These are phyloP conservation scores for Stromatinia cepivora DNA, from an alignment of 2,329 filamentous ascomycete genomes.

Conservation along the genomic window DNA sequence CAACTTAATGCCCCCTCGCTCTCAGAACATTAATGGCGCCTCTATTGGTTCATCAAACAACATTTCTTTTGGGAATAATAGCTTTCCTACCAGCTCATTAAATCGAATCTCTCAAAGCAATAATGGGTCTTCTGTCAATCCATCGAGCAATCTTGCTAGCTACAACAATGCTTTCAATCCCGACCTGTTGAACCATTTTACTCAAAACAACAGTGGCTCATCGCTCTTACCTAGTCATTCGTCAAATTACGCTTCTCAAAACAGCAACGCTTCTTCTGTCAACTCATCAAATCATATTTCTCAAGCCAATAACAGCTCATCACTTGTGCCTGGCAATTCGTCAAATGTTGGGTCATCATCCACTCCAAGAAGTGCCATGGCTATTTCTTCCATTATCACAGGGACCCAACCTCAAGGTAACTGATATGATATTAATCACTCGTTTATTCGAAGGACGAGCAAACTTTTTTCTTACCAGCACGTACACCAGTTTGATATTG, in stretches of 20 bases:
- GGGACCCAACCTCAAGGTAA: conserved; percentile 2
- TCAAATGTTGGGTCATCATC: conserved; percentile 10
- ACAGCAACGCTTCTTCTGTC: neutral
- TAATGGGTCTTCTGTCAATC: neutral
- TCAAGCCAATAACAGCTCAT: neutral
- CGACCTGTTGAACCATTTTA: neutral
- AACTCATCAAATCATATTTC: neutral
- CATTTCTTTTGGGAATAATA: neutral
- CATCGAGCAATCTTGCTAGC: neutral
- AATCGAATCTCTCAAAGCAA: neutral
- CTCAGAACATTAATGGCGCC: neutral
- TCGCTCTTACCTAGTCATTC: neutral
- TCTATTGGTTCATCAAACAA: neutral
- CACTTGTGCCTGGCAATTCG: neutral
- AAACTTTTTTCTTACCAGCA: neutral
- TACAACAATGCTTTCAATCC: conserved; percentile 5
- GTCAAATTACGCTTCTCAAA: neutral
- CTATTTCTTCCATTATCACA: conserved; percentile 20
- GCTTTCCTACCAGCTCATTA: neutral
- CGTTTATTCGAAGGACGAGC: neutral
- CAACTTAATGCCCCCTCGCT: neutral
- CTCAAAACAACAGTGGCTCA: neutral
- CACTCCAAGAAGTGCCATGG: conserved; percentile 18
- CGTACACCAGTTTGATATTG: neutral
- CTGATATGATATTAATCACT: neutral